Conservation (phyloP, 176 grass and related monocot genomes). For the bread wheat (Triticum aestivum) region DNA sequence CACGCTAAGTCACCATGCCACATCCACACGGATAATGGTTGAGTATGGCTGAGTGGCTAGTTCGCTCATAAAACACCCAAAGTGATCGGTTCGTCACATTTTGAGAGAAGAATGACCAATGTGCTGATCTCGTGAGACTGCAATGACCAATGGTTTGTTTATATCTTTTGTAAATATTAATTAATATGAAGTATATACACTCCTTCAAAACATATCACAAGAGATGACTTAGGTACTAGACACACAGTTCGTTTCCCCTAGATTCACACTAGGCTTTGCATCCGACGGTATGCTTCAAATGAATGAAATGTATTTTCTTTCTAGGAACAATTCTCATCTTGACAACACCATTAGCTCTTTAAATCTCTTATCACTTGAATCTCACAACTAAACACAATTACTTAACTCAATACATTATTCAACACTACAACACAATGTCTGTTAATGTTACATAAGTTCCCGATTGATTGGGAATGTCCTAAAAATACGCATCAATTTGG, state of each 20-base stretch:
- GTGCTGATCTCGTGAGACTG: too few relatives aligned
- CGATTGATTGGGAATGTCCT: neutral
- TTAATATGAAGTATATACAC: neutral
- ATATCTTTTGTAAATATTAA: neutral
- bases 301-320: neutral
- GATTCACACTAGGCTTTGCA: neutral
- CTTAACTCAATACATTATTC: neutral
- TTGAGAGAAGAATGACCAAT: too few relatives aligned
- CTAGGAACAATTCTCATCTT: neutral
- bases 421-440: neutral
- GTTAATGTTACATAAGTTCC: neutral
- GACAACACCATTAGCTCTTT: neutral
- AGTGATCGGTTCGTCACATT: too few relatives aligned
- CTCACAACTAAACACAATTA: neutral
- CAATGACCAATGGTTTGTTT: too few relatives aligned
- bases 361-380: neutral
- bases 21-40: too few relatives aligned
- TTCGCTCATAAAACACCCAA: too few relatives aligned
- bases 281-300: neutral
- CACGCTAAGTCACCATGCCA: too few relatives aligned
- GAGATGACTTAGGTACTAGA: neutral
- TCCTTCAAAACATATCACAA: neutral
- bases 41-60: too few relatives aligned
- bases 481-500: neutral
- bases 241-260: neutral